Base-by-base conservation (phyloP, 1,139 yeast genomes). In the Sugiyamaella japonica region DNA sequence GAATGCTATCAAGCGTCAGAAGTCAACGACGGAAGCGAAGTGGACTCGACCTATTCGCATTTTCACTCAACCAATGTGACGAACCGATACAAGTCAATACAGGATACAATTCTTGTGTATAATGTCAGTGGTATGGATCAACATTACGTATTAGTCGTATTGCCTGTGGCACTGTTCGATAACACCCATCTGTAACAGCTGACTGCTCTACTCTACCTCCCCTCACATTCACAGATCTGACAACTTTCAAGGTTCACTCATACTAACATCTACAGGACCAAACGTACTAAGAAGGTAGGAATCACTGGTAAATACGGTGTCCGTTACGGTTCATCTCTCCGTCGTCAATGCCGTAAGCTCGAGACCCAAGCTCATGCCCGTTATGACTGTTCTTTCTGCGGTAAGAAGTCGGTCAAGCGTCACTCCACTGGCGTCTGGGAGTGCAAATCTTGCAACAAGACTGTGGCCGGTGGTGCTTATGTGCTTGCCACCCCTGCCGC, bases 301-400 rank as follows among this genome's bases (percentile, higher is more conserved):
- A 93, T 93, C 84, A 93, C 99, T 80, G 99, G 99, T 86, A 95
- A 95, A 85, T 93, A 89, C 86, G 99, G 98, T 89, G 97, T 93
- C 82, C 91, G 99, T 86, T 93, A 93, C 83, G 98, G 99, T 91
- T 93, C 99, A 74, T 95, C 99, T 69, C 85, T 93, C 80, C 91
- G 99, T 88, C 91, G 98, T 84, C 97, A 90, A 82, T 89, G 96
- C 84, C 91, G 91, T 87, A 93, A 93, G 86, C 83, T 95, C 81
- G 99, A 95, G 83, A 87, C 89, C 73, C 97, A 90, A 82, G 97
- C 91, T 79, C 99, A 93, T 82, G 89, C 99, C 74, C 89, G 89
- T 77, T 95, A 93, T 86, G 96, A 89, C 79, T 93, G 98, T 82
- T 85, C 99, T 66, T 93, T 93, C 97, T 93, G 99, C 82, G 99